Percentiles rank a stretch among this genome's conserved stretches.
These are phyloP conservation scores for Solanum corneliomulleri DNA, from an alignment of 257 asterid genomes.

Conservation along the genomic window DNA sequence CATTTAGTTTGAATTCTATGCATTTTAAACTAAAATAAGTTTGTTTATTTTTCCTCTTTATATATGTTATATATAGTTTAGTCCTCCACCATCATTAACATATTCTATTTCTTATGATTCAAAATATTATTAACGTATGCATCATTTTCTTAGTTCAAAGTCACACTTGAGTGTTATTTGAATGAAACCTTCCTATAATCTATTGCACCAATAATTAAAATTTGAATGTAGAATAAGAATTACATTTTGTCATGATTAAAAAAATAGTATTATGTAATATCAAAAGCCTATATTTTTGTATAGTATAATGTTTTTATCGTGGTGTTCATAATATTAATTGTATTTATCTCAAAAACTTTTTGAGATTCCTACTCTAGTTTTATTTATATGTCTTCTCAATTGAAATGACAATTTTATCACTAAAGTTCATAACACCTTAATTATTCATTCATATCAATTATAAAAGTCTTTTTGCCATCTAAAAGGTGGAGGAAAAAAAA, in stretches of 20 bases:
- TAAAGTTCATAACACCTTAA: neutral
- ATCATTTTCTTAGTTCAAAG: neutral
- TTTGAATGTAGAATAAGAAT: neutral
- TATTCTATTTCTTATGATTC: neutral
- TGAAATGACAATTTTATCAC: neutral
- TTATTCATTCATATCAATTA: neutral
- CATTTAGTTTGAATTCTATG: neutral
- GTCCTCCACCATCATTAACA: neutral
- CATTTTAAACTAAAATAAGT: neutral
- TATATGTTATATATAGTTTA: neutral
- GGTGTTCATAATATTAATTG: neutral
- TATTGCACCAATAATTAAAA: neutral
- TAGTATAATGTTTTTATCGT: neutral
- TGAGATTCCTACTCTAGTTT: neutral
- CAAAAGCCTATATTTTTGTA: neutral
- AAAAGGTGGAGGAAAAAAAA: neutral
- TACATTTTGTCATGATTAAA: neutral
- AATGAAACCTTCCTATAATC: neutral
- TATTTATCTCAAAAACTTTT: neutral
- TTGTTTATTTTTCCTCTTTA: neutral
- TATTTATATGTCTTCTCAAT: neutral
- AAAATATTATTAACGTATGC: neutral
- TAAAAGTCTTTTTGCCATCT: neutral
- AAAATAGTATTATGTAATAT: neutral
- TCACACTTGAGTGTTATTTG: neutral